Evolutionary conservation across 192 early-diverging fungal species (phyloP).

Genomic region (Polychytrium aggregatum): DNA sequence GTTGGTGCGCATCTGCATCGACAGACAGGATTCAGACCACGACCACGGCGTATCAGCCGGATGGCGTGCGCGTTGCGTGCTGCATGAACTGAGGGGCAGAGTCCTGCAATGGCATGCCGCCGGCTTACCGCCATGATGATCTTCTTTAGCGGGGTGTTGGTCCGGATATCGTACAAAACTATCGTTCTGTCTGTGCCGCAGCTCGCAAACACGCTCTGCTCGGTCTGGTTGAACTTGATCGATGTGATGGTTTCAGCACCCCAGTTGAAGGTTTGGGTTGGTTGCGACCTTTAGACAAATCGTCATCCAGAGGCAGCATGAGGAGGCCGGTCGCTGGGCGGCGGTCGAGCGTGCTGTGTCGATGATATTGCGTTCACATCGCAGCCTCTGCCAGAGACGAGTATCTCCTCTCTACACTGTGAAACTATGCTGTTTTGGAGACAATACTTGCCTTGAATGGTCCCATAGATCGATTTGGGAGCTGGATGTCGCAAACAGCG

Average conservation of each 20-base stretch:
- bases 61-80: too few relatives aligned
- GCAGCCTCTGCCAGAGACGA: too few relatives aligned
- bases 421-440: too few relatives aligned
- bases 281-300: slow-evolving; percentile 62
- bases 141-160: slow-evolving; percentile 76
- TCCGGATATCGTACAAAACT: slow-evolving; percentile 88
- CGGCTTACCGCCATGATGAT: slow-evolving; percentile 53
- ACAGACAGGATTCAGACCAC: slow-evolving; percentile 6
- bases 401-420: too few relatives aligned
- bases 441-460: slow-evolving; percentile 53
- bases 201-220: slow-evolving; percentile 84
- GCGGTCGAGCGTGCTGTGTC: too few relatives aligned
- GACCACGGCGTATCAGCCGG: too few relatives aligned
- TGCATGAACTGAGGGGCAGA: too few relatives aligned
- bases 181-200: slow-evolving; percentile 91
- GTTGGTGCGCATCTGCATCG: slow-evolving; percentile 69
- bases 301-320: slow-evolving; percentile 3
- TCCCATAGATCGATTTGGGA: slow-evolving; percentile 90
- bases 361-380: too few relatives aligned
- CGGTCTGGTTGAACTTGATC: slow-evolving; percentile 94
- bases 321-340: slow-evolving; percentile 1
- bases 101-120: too few relatives aligned
- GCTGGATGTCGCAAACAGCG: slow-evolving; percentile 81
- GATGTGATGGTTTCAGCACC: slow-evolving; percentile 90
- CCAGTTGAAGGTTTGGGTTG: slow-evolving; percentile 76